Conservation (phyloP, 441 rosid genomes). For the Gossypium aridum region DNA sequence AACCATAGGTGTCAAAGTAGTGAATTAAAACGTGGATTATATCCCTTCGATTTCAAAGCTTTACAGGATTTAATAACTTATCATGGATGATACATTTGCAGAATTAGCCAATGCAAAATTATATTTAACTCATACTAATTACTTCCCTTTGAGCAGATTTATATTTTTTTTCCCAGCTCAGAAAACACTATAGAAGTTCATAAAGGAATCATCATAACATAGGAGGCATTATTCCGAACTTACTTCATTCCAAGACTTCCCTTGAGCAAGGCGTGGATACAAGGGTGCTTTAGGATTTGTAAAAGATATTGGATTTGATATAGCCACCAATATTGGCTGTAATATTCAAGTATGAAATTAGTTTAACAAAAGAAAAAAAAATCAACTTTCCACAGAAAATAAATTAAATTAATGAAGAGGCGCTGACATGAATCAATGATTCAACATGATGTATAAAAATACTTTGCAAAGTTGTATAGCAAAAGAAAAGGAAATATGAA, state of each 20-base stretch:
- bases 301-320: constrained; percentile 56
- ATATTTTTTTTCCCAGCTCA: background rate
- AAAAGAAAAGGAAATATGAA: background rate
- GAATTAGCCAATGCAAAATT: background rate
- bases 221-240: constrained; percentile 18
- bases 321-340: constrained; percentile 77
- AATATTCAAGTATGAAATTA: constrained; percentile 11
- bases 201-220: background rate
- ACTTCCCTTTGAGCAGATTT: background rate
- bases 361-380: background rate
- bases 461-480: background rate
- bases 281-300: constrained; percentile 79
- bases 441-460: background rate
- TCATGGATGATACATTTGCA: background rate
- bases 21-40: background rate
- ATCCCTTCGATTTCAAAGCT: background rate
- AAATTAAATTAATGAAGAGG: background rate
- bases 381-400: background rate
- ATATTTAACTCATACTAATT: background rate
- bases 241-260: constrained; percentile 86
- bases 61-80: constrained; percentile 9
- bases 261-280: constrained; percentile 86
- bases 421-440: background rate
- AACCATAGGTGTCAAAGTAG: background rate
- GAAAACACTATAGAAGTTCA: background rate